Conservation (phyloP, 345 rosid species). For the Rhizophora apiculata region DNA sequence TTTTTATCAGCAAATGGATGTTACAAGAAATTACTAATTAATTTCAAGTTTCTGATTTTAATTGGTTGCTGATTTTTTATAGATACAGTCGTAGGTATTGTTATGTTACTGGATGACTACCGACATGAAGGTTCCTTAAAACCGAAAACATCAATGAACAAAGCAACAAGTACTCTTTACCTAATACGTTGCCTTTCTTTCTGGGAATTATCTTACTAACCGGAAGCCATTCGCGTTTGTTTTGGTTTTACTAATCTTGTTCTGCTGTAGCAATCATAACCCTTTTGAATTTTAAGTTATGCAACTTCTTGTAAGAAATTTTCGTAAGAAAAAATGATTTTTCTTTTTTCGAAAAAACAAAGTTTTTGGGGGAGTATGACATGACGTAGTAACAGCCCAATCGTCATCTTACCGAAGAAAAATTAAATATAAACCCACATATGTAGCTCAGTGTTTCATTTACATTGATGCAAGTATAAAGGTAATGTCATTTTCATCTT, state of each 20-base stretch:
- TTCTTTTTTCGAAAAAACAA: no score
- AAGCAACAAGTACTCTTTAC: constrained; percentile 57
- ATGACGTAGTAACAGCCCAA: constrained; percentile 27
- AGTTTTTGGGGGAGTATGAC: not conserved
- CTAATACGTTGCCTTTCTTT: constrained; percentile 45
- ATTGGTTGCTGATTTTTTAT: not conserved
- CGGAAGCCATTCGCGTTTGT: constrained; percentile 4
- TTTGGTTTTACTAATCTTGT: constrained; percentile 21
- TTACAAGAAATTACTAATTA: no score
- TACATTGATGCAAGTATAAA: constrained; percentile 19
- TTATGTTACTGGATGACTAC: constrained; percentile 24
- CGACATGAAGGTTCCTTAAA: constrained; percentile 35
- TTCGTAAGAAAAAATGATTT: no score
- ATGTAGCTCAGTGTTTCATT: constrained; percentile 24
- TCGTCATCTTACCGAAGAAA: constrained; percentile 17
- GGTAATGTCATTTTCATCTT: constrained; percentile 38
- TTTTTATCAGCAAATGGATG: no score
- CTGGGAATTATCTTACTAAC: constrained; percentile 23
- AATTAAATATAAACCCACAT: constrained; percentile 13
- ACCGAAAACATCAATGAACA: constrained; percentile 20
- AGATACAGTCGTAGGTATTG: constrained; percentile 18
- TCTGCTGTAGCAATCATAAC: constrained; percentile 29
- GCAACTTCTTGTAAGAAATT: not conserved
- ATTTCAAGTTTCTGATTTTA: no score
- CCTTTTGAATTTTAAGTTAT: constrained; percentile 13